phyloP scores from a whole-genome alignment of 768 basidiomycete species.

The Phylloporus arenicola region DNA sequence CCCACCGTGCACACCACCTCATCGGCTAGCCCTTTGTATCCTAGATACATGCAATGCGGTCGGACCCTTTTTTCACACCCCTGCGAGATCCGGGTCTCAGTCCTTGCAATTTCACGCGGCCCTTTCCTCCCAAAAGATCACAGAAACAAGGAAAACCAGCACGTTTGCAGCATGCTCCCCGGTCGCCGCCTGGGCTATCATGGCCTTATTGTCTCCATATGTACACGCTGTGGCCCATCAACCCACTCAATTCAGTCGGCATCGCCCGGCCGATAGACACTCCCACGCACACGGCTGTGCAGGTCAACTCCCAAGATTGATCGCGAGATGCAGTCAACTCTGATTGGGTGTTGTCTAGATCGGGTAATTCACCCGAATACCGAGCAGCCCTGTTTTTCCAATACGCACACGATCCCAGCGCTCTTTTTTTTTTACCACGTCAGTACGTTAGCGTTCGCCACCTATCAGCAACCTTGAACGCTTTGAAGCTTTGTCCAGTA shows the following conservation, averaged over 20 bases:
- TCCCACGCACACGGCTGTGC: slow-evolving; percentile 30
- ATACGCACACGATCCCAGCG: neutral
- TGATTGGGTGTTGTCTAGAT: slow-evolving; percentile 13
- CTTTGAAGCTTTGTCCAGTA: slow-evolving; percentile 5
- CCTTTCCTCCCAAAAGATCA: neutral
- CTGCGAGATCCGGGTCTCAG: neutral
- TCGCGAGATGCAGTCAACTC: slow-evolving; percentile 9
- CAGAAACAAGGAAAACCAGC: neutral
- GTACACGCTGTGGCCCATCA: slow-evolving; percentile 2
- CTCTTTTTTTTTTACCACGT: slow-evolving; percentile 1
- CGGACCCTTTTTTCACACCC: neutral
- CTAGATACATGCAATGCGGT: neutral
- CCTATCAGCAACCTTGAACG: slow-evolving; percentile 1
- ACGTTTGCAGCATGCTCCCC: neutral
- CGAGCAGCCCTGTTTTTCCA: neutral
- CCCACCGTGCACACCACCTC: neutral
- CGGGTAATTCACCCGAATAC: neutral
- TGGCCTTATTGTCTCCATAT: slow-evolving; percentile 15
- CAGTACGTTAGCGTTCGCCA: slow-evolving; percentile 12
- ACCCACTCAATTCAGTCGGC: slow-evolving; percentile 28
- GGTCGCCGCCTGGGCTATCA: slow-evolving; percentile 9
- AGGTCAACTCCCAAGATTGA: slow-evolving; percentile 11
- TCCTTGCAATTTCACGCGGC: too few relatives aligned
- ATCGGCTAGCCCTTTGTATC: neutral
- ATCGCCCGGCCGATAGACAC: slow-evolving; percentile 8